Conservation (phyloP, 1,284 basidiomycete genomes). For the Heterobasidion occidentale region DNA sequence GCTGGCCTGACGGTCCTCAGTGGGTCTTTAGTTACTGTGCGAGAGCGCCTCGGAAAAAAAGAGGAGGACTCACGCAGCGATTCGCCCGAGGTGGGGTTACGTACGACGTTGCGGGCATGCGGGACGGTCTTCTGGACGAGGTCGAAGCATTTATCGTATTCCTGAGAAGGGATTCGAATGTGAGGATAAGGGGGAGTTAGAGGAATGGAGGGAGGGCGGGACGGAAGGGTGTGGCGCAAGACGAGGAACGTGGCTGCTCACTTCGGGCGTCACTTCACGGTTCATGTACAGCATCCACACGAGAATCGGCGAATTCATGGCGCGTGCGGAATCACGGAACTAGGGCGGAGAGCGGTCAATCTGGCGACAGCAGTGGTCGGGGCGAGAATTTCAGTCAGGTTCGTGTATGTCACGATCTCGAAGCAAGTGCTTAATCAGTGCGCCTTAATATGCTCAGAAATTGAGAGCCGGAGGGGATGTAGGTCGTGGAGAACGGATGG, state of each 20-base stretch:
- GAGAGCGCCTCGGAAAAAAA: neutral
- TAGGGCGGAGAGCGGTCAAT: too few relatives aligned
- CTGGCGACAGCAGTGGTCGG: too few relatives aligned
- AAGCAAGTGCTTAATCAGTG: too few relatives aligned
- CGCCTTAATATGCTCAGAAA: too few relatives aligned
- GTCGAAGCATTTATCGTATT: constrained; percentile 58
- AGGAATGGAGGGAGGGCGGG: neutral
- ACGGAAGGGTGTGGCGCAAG: constrained; percentile 1
- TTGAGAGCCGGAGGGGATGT: too few relatives aligned
- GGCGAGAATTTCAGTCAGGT: too few relatives aligned
- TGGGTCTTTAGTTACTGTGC: neutral
- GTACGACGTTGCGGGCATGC: constrained; percentile 37
- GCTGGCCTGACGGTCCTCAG: constrained; percentile 36
- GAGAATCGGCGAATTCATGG: constrained; percentile 55
- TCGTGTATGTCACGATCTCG: too few relatives aligned
- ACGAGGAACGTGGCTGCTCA: constrained; percentile 20
- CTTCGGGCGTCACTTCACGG: constrained; percentile 59
- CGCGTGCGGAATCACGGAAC: neutral
- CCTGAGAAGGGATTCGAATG: constrained; percentile 27
- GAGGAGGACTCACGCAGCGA: constrained; percentile 42
- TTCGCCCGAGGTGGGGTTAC: constrained; percentile 48
- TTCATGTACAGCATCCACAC: constrained; percentile 75
- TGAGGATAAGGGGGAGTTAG: neutral
- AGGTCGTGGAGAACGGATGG: neutral
- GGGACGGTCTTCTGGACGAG: constrained; percentile 49